Evolutionary conservation across 495 filamentous ascomycete genomes (phyloP), one percentile per base, ranked within the genome.

Genomic region (Friedmanniomyces endolithicus): DNA sequence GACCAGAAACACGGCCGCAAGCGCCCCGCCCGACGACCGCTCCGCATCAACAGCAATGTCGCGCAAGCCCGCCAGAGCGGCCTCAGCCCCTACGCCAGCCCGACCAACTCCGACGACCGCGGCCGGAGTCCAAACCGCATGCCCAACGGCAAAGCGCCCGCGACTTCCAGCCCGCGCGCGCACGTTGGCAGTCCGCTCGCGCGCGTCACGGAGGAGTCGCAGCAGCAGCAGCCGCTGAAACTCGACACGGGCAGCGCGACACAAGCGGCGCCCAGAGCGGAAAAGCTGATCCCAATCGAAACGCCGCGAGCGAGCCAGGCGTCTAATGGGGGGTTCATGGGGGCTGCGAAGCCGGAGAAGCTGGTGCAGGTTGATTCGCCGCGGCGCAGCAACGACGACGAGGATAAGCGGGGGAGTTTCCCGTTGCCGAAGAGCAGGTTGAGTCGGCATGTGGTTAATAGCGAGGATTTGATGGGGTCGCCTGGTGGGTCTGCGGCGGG

Each of bases 1-100:
- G 94, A 97, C 65, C 92, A 95, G 67, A 95, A 92, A 70, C 87
- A 87, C 65, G 92, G 92, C 31, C 82, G 88, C 16, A 67, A 62
- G 48, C 19, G 31, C 9, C 29, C 52, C 14, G 39, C 40, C 4
- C 58, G 65, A 48, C 54, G 57, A 58, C 55, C 63, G 56, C 41
- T 64, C 46, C 58, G 58, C 12, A 65, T 71, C 51, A 71, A 72
- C 50, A 63, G 67, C 16, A 64, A 66, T 48, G 61, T 65, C 40
- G 24, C 61, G 11, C 60, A 63, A 27, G 56, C 53, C 33, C 19
- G 44, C 19, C 25, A 51, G 39, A 60, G 51, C 57, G 61, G 64
- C 55, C 55, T 44, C 19, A 62, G 58, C 12, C 70, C 70, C 6
- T 72, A 71, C 54, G 58, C 50, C 1, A 68, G 65, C 50, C 69